phyloP scores from a whole-genome alignment of 805 yeast species.

The Candida nitratophila region DNA sequence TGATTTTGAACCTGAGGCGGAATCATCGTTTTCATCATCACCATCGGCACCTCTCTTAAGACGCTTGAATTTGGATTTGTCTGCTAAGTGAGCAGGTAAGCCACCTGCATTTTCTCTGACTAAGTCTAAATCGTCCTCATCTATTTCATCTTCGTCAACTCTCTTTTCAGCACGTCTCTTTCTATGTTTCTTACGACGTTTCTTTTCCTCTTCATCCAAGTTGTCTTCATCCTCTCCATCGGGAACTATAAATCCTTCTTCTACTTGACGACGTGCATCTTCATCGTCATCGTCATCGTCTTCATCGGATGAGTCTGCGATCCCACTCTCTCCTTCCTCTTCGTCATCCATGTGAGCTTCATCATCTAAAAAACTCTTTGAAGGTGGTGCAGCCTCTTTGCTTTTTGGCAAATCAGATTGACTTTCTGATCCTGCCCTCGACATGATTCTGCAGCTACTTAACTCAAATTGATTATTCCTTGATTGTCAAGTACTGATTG shows the following conservation, averaged over 20 bases:
- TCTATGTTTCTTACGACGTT: slow-evolving; percentile 32
- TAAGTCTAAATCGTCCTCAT: slow-evolving; percentile 92
- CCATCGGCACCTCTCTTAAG: slow-evolving; percentile 65
- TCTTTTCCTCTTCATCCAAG: slow-evolving; percentile 57
- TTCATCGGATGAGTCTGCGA: slow-evolving; percentile 46
- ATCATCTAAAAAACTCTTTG: slow-evolving; percentile 14
- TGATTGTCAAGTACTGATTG: too few species aligned
- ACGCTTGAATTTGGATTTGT: slow-evolving; percentile 61
- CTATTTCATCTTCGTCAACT: slow-evolving; percentile 49
- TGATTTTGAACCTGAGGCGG: not conserved
- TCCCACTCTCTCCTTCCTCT: slow-evolving; percentile 36
- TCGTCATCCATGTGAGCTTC: slow-evolving; percentile 26
- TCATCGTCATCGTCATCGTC: slow-evolving; percentile 89
- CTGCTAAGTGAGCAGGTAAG: slow-evolving; percentile 32
- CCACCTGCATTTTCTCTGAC: slow-evolving; percentile 87
- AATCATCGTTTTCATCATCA: slow-evolving; percentile 18
- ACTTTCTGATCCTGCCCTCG: not conserved
- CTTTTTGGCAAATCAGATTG: not conserved
- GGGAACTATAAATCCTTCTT: slow-evolving; percentile 92
- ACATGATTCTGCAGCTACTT: not conserved
- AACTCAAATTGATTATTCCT: too few species aligned
- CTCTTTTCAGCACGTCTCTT: slow-evolving; percentile 32
- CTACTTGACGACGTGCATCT: slow-evolving; percentile 70
- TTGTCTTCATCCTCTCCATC: slow-evolving; percentile 86
- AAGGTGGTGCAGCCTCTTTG: not conserved